Evolutionary conservation across 306 rosid genomes (phyloP).

Genomic region (Dryas drummondii): DNA sequence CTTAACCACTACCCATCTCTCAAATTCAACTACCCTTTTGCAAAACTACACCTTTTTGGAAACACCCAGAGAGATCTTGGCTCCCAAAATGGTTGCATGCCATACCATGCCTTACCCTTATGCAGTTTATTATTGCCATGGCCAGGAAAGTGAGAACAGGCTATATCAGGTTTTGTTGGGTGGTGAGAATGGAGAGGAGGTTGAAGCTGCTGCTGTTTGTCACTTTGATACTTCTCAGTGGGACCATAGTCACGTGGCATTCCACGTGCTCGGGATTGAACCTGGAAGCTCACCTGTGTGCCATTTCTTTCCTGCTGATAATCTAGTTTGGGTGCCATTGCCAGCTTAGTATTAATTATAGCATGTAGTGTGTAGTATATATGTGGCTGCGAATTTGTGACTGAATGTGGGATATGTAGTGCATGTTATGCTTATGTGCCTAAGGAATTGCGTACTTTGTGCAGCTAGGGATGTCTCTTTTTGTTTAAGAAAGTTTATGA

Average conservation of each 20-base stretch:
- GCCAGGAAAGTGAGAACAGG: constrained; percentile 45
- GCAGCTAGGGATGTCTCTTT: no score
- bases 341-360: neutral
- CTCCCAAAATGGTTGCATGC: constrained; percentile 58
- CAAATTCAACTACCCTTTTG: constrained; percentile 29
- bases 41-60: constrained; percentile 63
- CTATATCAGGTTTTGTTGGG: constrained; percentile 47
- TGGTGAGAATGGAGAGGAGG: constrained; percentile 49
- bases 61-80: constrained; percentile 34
- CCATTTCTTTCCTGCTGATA: constrained; percentile 71
- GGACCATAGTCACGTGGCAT: constrained; percentile 56
- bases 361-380: neutral
- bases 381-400: neutral
- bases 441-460: no score
- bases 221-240: constrained; percentile 84
- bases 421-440: no score
- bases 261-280: constrained; percentile 47
- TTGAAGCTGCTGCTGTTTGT: constrained; percentile 64
- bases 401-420: neutral
- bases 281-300: constrained; percentile 69
- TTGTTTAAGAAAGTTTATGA: no score
- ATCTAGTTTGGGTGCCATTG: constrained; percentile 54
- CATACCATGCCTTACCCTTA: constrained; percentile 78
- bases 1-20: constrained; percentile 44
- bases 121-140: constrained; percentile 69